Conservation (phyloP, 768 basidiomycete genomes). For the Auricularia heimuer region DNA sequence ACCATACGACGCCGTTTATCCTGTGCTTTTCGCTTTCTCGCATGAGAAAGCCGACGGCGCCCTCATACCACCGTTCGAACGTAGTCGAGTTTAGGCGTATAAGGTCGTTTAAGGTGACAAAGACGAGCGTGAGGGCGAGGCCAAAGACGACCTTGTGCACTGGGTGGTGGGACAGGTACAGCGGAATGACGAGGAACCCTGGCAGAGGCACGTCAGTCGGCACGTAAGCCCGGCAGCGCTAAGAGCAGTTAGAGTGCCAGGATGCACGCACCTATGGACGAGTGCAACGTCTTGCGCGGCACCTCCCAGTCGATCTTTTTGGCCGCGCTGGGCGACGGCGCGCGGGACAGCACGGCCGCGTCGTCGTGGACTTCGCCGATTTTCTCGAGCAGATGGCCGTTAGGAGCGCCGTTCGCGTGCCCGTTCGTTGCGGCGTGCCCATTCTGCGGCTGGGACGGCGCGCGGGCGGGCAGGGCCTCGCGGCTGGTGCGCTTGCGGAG, state of each 20-base stretch:
- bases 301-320: slow-evolving; percentile 73
- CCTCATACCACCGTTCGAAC: slow-evolving; percentile 66
- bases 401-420: slow-evolving; percentile 5
- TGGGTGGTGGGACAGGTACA: slow-evolving; percentile 42
- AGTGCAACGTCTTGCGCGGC: slow-evolving; percentile 78
- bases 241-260: neutral
- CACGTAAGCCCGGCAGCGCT: neutral
- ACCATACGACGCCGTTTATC: slow-evolving; percentile 86
- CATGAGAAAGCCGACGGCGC: slow-evolving; percentile 73
- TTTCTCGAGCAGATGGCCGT: slow-evolving; percentile 4
- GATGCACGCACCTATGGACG: slow-evolving; percentile 65
- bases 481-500: slow-evolving; percentile 28
- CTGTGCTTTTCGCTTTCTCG: slow-evolving; percentile 75
- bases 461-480: slow-evolving; percentile 15
- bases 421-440: slow-evolving; percentile 13
- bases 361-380: slow-evolving; percentile 7
- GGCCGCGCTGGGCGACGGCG: neutral
- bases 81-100: slow-evolving; percentile 55
- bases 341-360: slow-evolving; percentile 1
- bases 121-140: slow-evolving; percentile 54
- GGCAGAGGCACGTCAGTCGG: slow-evolving; percentile 4
- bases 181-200: slow-evolving; percentile 57
- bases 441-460: slow-evolving; percentile 16
- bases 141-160: slow-evolving; percentile 45
- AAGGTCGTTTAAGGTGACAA: slow-evolving; percentile 66